Percentiles rank a stretch among this genome's conserved stretches.
These are phyloP conservation scores for Starmerella floris DNA, from an alignment of 805 yeast species.

Conservation along the genomic window DNA sequence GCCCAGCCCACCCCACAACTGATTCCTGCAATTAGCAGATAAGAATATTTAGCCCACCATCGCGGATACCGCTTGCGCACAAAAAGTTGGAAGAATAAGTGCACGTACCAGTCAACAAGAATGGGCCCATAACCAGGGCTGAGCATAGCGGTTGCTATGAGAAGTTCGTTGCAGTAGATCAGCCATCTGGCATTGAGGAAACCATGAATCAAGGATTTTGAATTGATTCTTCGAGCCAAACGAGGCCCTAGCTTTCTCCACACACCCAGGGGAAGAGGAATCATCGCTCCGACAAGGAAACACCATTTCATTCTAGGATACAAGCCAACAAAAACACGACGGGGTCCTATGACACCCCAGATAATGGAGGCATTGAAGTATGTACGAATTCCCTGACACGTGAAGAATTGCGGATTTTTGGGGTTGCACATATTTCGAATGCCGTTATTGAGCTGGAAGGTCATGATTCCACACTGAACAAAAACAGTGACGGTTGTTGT, in stretches of 20 bases:
- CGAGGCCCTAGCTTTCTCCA: constrained; percentile 6
- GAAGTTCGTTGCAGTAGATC: constrained; percentile 7
- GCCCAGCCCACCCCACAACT: constrained; percentile 40
- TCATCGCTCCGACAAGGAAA: constrained; percentile 40
- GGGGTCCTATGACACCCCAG: constrained; percentile 54
- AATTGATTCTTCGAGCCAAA: not conserved
- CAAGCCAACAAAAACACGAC: constrained; percentile 34
- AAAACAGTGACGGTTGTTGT: constrained; percentile 11
- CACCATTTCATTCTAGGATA: constrained; percentile 52
- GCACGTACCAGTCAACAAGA: constrained; percentile 31
- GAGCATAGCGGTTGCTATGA: constrained; percentile 2
- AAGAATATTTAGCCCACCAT: constrained; percentile 44
- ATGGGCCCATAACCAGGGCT: constrained; percentile 33
- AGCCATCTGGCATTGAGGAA: constrained; percentile 34
- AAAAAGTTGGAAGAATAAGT: constrained; percentile 34
- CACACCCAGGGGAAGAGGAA: constrained; percentile 16
- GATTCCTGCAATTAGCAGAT: constrained; percentile 36
- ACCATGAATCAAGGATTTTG: constrained; percentile 29
- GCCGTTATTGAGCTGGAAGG: constrained; percentile 16
- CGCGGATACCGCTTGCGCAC: constrained; percentile 32
- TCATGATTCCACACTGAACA: constrained; percentile 15
- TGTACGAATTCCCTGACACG: constrained; percentile 31
- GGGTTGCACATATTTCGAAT: constrained; percentile 27
- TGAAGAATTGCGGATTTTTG: constrained; percentile 30
- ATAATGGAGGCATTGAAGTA: constrained; percentile 39